A percentile compares a stretch with the other conserved stretches of the same genome.
phyloP scores from a whole-genome alignment of 2,329 filamentous ascomycete species.

The Claviceps humidiphila region DNA sequence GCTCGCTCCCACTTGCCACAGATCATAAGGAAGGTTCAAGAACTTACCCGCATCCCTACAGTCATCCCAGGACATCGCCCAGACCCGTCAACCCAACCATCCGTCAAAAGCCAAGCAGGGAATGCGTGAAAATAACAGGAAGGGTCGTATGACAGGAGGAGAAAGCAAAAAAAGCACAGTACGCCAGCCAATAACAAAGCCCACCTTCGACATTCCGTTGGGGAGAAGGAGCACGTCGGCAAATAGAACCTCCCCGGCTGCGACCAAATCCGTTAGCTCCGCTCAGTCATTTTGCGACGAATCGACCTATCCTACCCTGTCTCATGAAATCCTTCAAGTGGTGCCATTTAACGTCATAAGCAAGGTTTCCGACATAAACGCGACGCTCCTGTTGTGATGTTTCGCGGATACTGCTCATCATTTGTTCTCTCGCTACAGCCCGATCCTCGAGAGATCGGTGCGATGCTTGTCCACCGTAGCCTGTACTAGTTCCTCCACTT shows the following conservation, averaged over 20 bases:
- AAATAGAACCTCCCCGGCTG: slow-evolving; percentile 98
- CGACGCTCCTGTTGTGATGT: slow-evolving; percentile 96
- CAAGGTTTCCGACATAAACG: slow-evolving; percentile 97
- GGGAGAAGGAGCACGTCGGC: slow-evolving; percentile 98
- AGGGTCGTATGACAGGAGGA: slow-evolving; percentile 46
- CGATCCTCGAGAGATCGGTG: slow-evolving; percentile 78
- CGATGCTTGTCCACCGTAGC: slow-evolving; percentile 45
- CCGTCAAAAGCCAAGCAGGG: slow-evolving; percentile 56
- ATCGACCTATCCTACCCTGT: slow-evolving; percentile 60
- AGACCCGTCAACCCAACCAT: slow-evolving; percentile 98
- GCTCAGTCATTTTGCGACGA: slow-evolving; percentile 11
- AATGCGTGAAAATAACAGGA: slow-evolving; percentile 40
- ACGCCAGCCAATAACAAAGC: slow-evolving; percentile 76
- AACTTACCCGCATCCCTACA: slow-evolving; percentile 99
- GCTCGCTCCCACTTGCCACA: not conserved
- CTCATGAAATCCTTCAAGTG: slow-evolving; percentile 99
- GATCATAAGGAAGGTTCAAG: not conserved
- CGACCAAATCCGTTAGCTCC: slow-evolving; percentile 25
- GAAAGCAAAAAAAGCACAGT: slow-evolving; percentile 23
- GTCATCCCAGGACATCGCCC: slow-evolving; percentile 74
- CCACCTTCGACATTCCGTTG: slow-evolving; percentile 99
- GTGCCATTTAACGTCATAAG: slow-evolving; percentile 99
- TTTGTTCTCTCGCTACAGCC: slow-evolving; percentile 72
- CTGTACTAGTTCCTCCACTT: slow-evolving; percentile 56
- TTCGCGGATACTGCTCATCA: slow-evolving; percentile 91